Evolutionary conservation across 164 flowering plant genomes (phyloP), one percentile per base, ranked within the genome.

Genomic region (Magnolia sinica): DNA sequence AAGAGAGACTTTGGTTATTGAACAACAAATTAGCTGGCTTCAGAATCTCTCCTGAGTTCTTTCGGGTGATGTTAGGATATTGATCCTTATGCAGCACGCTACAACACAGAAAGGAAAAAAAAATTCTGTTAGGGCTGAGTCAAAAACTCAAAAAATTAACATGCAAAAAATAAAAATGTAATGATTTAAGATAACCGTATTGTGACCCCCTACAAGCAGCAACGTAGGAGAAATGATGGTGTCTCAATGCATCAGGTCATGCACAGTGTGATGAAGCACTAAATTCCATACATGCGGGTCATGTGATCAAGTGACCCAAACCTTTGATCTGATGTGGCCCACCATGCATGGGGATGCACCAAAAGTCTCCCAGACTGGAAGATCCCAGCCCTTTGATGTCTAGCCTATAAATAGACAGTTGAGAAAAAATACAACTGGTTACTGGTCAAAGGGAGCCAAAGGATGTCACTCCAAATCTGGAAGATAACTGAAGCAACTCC

Each of bases 61-160:
- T 77, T 64, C 76, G 81, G 19, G 81, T 66, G 64, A 79, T 65
- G 23, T 49, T 64, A 29, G 89, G 80, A 50, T 82, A 83, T 6
- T 85, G 90, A 72, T 87, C 91, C 89, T 84, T 89, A 63, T 76
- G 82, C 80, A 79, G 63, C 68, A 79, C 70, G 74, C 95, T 91
- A 79, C 86, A 88, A 59, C 24, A 77, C 45, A 79, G 61, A 73
- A 65, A 20, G 74, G 50, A 70, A 74, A 20, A 74, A 20, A 27
- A 37, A 64, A 75, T 14, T 45, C 64, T 65, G 52, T 8, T 59
- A 63, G 55, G 1, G 11, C 61, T 23, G 13, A 8, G 8, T 8
- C 4, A 23, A 45, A 10, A 76, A 14, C 19, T 11, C 22, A 23
- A 65, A 4, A 79, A 7, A 27, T 51, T 73, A 19, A 31, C 11